Percentiles rank a stretch among this genome's conserved stretches.
phyloP scores from a whole-genome alignment of 176 grass and related monocot species.

The Juncus inflexus region DNA sequence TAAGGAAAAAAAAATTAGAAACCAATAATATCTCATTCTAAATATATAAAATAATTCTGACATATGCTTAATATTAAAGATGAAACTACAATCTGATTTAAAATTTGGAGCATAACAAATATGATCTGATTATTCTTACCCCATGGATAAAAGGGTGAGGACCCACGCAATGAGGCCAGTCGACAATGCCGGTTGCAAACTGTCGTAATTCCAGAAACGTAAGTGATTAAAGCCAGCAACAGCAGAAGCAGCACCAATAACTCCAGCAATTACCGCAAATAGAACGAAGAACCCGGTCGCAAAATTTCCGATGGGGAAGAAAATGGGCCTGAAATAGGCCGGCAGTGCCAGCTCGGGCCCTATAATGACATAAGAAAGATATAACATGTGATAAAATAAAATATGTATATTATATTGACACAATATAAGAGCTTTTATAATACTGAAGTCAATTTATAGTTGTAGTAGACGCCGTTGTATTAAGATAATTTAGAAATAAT shows the following conservation, averaged over 20 bases:
- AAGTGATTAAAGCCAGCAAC: conserved; percentile 62
- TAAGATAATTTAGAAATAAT: no score
- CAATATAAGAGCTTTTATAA: no score
- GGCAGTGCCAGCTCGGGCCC: conserved; percentile 57
- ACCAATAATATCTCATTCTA: neutral
- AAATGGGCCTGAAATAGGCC: conserved; percentile 75
- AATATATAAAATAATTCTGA: no score
- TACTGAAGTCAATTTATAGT: no score
- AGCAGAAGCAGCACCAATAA: conserved; percentile 48
- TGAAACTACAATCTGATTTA: neutral
- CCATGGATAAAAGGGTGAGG: conserved; percentile 69
- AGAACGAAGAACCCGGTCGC: conserved; percentile 90
- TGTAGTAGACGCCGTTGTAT: no score
- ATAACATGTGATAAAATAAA: neutral
- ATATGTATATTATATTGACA: neutral
- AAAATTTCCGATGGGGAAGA: conserved; percentile 87
- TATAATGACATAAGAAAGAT: conserved; percentile 18
- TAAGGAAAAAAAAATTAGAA: conserved; percentile 2
- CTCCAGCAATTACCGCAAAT: conserved; percentile 63
- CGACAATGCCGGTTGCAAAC: conserved; percentile 52
- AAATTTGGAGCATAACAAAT: neutral
- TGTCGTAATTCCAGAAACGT: conserved; percentile 53
- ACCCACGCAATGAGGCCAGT: conserved; percentile 49
- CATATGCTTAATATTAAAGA: neutral
- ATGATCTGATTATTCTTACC: conserved; percentile 31